Evolutionary conservation across 495 filamentous ascomycete species (phyloP), one percentile per base, ranked within the genome.

Genomic region (Penicillium lagena): DNA sequence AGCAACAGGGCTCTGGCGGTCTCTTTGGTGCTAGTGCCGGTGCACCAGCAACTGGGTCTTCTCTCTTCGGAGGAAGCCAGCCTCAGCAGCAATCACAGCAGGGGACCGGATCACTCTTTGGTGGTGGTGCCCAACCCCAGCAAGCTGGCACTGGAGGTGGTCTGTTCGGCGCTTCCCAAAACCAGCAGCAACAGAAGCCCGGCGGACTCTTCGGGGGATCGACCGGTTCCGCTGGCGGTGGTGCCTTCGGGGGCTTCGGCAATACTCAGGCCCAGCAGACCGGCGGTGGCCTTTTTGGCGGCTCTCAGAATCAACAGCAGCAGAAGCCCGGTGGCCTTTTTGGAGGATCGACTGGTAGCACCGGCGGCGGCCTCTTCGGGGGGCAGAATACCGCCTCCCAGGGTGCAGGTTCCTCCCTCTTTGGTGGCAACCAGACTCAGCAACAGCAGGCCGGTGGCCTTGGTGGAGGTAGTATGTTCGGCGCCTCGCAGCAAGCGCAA

Each of bases 391-490:
- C 64, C 38, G 45, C 61, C 32, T 35, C 51, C 14, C 68, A 66
- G 31, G 63, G 63, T 27, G 49, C 70, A 14, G 71, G 75, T 13
- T 74, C 67, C 31, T 77, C 82, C 12, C 68, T 89, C 9, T 89
- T 91, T 54, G 67, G 67, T 14, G 74, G 66, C 46, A 73, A 68
- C 33, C 82, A 87, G 54, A 72, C 63, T 39, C 83, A 82, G 56
- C 83, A 82, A 57, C 80, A 81, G 40, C 66, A 63, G 43, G 10
- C 62, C 15, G 62, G 66, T 27, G 58, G 72, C 30, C 58, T 78
- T 10, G 76, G 79, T 45, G 68, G 68, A 27, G 42, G 61, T 56
- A 76, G 85, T 49, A 59, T 95, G 27, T 91, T 93, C 49, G 83
- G 81, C 4, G 58, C 49, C 30, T 66, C 69, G n/a, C 82, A 82